These are phyloP conservation scores for Allium sativum DNA, from an alignment of 106 monocot genomes.

Conservation along the genomic window DNA sequence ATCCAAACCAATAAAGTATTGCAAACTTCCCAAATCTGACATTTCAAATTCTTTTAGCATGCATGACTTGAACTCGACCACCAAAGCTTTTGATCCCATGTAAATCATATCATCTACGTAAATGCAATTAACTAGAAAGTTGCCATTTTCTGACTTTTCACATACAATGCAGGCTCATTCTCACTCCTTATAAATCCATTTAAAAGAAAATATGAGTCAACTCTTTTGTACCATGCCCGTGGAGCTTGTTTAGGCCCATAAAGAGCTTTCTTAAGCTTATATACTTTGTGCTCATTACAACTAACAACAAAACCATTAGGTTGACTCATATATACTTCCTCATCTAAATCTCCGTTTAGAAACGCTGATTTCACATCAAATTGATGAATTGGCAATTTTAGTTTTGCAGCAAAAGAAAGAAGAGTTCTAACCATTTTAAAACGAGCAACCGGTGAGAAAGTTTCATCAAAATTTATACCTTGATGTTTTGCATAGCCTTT, in stretches of 20 bases:
- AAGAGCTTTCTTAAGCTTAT: too few species aligned
- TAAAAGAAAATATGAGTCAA: not conserved
- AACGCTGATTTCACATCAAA: slow-evolving; percentile 1
- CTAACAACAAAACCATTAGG: not conserved
- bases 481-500: slow-evolving; percentile 1
- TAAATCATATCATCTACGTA: slow-evolving; percentile 19
- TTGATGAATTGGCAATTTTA: not conserved
- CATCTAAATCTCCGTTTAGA: slow-evolving; percentile 7
- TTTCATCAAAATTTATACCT: not conserved
- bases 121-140: slow-evolving; percentile 4
- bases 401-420: slow-evolving; percentile 2
- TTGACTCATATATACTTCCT: slow-evolving; percentile 1
- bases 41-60: slow-evolving; percentile 1
- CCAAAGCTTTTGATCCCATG: not conserved
- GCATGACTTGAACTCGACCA: not conserved
- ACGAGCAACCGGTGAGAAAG: not conserved
- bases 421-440: not conserved
- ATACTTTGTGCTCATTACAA: not conserved
- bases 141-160: not conserved
- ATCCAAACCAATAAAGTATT: slow-evolving; percentile 5
- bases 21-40: slow-evolving; percentile 3
- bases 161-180: not conserved
- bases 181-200: slow-evolving; percentile 2
- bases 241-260: too few species aligned
- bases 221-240: not conserved